Conservation (phyloP, 345 rosid genomes). For the Gossypium thurberi region DNA sequence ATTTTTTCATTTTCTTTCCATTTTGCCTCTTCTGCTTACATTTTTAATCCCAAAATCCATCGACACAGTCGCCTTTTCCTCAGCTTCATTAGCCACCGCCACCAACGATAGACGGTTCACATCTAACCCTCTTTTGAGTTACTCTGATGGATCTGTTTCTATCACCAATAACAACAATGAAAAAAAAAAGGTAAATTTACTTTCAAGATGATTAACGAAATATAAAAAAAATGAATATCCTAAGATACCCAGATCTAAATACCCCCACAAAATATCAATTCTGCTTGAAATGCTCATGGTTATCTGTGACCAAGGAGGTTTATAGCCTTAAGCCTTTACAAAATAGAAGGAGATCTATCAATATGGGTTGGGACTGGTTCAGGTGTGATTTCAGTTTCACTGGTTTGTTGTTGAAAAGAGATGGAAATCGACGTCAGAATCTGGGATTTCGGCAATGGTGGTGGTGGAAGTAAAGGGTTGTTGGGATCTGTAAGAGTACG, state of each 20-base stretch:
- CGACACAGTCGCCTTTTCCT: slow-evolving; percentile 54
- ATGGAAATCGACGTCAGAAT: slow-evolving; percentile 26
- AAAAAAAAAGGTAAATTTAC: background rate
- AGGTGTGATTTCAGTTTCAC: background rate
- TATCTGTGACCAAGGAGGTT: slow-evolving; percentile 41
- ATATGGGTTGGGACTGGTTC: slow-evolving; percentile 25
- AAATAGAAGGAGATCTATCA: slow-evolving; percentile 60
- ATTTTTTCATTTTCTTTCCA: too few relatives aligned
- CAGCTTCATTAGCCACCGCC: slow-evolving; percentile 25
- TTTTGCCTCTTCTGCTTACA: slow-evolving; percentile 31
- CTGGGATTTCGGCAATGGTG: slow-evolving; percentile 8
- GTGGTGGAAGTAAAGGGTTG: slow-evolving; percentile 29
- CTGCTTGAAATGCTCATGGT: slow-evolving; percentile 27
- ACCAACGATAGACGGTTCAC: slow-evolving; percentile 36
- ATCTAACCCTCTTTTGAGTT: slow-evolving; percentile 31
- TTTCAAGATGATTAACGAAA: background rate
- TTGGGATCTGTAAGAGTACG: slow-evolving; percentile 32
- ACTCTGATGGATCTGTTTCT: slow-evolving; percentile 33
- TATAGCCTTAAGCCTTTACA: slow-evolving; percentile 56
- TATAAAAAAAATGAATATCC: background rate
- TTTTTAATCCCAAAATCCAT: slow-evolving; percentile 63
- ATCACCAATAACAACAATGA: slow-evolving; percentile 21
- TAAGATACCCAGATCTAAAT: background rate
- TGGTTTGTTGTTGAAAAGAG: slow-evolving; percentile 16
- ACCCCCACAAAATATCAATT: background rate